Conservation (phyloP, 805 yeast species). For the Candida odintsovae region DNA sequence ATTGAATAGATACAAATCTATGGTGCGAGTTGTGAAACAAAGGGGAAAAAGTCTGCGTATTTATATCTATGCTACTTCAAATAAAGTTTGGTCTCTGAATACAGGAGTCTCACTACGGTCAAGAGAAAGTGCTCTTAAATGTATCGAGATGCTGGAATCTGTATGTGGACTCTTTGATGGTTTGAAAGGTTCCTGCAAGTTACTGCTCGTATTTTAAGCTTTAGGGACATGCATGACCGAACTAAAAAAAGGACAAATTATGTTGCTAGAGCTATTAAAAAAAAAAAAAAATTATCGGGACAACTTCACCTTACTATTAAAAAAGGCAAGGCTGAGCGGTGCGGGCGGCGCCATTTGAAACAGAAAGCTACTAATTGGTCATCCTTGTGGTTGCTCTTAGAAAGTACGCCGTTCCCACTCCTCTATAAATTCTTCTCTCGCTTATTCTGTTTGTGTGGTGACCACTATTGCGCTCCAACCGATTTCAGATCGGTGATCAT, state of each 20-base stretch:
- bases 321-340: background rate
- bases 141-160: background rate
- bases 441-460: too few relatives aligned
- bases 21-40: background rate
- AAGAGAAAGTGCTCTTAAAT: background rate
- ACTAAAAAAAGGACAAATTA: background rate
- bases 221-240: background rate
- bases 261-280: background rate
- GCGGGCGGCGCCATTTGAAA: background rate
- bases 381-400: too few relatives aligned
- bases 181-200: background rate
- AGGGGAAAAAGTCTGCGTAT: background rate
- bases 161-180: background rate
- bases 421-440: too few relatives aligned
- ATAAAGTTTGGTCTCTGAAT: too few relatives aligned
- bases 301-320: background rate
- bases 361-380: background rate
- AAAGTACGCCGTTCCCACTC: too few relatives aligned
- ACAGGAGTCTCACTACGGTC: background rate
- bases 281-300: background rate
- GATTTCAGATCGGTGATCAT: too few relatives aligned
- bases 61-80: background rate
- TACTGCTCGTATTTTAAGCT: background rate
- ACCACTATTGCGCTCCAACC: too few relatives aligned
- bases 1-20: background rate